Evolutionary conservation across 2,329 filamentous ascomycete species (phyloP).

Genomic region (Penicillium fuscoglaucum): DNA sequence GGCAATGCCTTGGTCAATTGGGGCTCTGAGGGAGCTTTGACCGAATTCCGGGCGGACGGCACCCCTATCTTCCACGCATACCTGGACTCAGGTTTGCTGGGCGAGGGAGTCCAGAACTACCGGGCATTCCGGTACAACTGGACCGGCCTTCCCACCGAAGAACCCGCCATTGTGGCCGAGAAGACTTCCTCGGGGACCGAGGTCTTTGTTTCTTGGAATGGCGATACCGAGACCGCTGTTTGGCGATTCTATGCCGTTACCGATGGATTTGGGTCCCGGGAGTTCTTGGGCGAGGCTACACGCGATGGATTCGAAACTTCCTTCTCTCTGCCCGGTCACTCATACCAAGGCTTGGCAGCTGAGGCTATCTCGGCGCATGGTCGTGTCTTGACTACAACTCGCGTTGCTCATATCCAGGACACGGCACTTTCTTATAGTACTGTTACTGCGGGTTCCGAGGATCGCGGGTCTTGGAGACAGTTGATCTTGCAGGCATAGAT

Average conservation of each 20-base stretch:
- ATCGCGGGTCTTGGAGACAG: slow-evolving; percentile 11
- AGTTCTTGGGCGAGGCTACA: slow-evolving; percentile 29
- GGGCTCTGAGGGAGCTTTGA: slow-evolving; percentile 52
- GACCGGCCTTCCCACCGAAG: slow-evolving; percentile 40
- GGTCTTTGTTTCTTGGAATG: slow-evolving; percentile 59
- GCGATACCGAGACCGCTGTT: slow-evolving; percentile 48
- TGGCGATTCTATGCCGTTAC: slow-evolving; percentile 54
- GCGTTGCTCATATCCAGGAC: slow-evolving; percentile 21
- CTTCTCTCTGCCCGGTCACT: slow-evolving; percentile 21
- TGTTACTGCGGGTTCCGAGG: neutral
- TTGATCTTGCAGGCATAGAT: slow-evolving; percentile 13
- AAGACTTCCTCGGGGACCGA: slow-evolving; percentile 33
- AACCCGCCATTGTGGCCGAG: slow-evolving; percentile 41
- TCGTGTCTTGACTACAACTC: slow-evolving; percentile 29
- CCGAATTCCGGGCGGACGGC: slow-evolving; percentile 35
- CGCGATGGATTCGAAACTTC: slow-evolving; percentile 35
- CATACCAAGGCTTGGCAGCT: slow-evolving; percentile 42
- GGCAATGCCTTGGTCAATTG: slow-evolving; percentile 59
- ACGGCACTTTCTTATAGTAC: slow-evolving; percentile 22
- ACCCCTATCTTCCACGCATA: slow-evolving; percentile 43
- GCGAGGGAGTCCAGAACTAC: slow-evolving; percentile 41
- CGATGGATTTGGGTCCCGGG: slow-evolving; percentile 26
- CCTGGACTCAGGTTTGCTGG: slow-evolving; percentile 46
- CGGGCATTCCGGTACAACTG: slow-evolving; percentile 43
- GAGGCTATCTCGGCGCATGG: slow-evolving; percentile 36